These are phyloP conservation scores for Rheum nobile DNA, from an alignment of 148 eudicot species.

Conservation along the genomic window DNA sequence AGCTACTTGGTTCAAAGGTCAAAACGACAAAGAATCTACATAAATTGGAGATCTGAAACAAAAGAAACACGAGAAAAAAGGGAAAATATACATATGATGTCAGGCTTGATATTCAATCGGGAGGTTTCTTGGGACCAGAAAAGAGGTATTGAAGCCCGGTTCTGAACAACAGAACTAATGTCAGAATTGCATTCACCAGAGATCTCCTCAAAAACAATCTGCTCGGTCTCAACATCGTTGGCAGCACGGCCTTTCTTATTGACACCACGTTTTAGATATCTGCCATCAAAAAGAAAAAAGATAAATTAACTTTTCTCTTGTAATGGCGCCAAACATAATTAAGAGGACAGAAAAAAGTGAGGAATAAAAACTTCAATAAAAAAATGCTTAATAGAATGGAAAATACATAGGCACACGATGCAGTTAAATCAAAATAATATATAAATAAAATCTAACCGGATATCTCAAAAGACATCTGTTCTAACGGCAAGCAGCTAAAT, in stretches of 20 bases:
- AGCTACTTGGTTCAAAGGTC: not conserved
- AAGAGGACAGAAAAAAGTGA: not conserved
- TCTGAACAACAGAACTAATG: constrained; percentile 88
- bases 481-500: not conserved
- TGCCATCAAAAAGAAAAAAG: constrained; percentile 22
- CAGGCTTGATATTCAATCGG: constrained; percentile 71
- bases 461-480: not conserved
- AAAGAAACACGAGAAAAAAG: constrained; percentile 7
- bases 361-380: not conserved
- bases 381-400: not conserved
- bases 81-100: constrained; percentile 63
- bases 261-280: constrained; percentile 90
- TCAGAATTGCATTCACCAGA: constrained; percentile 32
- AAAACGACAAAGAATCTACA: not conserved
- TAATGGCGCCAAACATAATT: not conserved
- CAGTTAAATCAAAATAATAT: not conserved
- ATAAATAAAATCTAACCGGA: not conserved
- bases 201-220: constrained; percentile 75
- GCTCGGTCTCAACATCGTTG: constrained; percentile 98
- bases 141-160: constrained; percentile 93
- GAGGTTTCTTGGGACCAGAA: constrained; percentile 98
- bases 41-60: constrained; percentile 8
- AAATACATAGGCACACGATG: not conserved
- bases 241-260: constrained; percentile 97
- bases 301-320: not conserved